Conservation (phyloP, 208 protist species). For the Trypanosoma cruzi region DNA sequence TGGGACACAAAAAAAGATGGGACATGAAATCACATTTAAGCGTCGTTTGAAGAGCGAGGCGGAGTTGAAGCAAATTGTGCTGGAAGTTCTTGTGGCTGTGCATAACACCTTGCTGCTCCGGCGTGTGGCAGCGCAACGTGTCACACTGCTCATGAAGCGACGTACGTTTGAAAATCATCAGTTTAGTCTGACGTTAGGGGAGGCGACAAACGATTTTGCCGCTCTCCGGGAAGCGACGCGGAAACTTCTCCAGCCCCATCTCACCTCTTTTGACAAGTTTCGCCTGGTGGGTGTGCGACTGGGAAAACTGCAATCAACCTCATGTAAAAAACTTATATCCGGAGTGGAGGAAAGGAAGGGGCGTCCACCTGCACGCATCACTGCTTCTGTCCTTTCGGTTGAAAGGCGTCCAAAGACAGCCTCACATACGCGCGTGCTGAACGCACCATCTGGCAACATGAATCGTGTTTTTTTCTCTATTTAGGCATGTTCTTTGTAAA, state of each 20-base stretch:
- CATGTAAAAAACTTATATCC: background rate
- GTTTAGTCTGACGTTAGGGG: conserved; percentile 55
- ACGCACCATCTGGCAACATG: background rate
- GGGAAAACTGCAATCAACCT: conserved; percentile 42
- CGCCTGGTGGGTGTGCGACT: conserved; percentile 81
- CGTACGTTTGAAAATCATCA: conserved; percentile 70
- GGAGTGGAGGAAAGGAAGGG: background rate
- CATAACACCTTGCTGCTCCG: conserved; percentile 67
- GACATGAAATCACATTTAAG: conserved; percentile 81
- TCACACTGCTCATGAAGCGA: conserved; percentile 73
- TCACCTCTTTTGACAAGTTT: conserved; percentile 55
- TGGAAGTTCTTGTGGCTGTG: conserved; percentile 43
- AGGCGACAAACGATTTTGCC: conserved; percentile 75
- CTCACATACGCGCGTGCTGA: background rate
- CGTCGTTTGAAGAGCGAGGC: conserved; percentile 50
- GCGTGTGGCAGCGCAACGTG: conserved; percentile 41
- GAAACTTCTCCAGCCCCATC: conserved; percentile 66
- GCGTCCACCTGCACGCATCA: background rate
- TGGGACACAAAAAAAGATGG: conserved; percentile 62
- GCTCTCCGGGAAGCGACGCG: conserved; percentile 52
- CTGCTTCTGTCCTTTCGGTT: background rate
- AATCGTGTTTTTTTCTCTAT: background rate
- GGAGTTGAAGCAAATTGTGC: conserved; percentile 57
- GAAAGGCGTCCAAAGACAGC: background rate
- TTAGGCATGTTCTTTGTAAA: background rate